A percentile compares a stretch with the other conserved stretches of the same genome.
These are phyloP conservation scores for Omphalotus guepiniiformis DNA, from an alignment of 768 basidiomycete genomes.

Conservation along the genomic window DNA sequence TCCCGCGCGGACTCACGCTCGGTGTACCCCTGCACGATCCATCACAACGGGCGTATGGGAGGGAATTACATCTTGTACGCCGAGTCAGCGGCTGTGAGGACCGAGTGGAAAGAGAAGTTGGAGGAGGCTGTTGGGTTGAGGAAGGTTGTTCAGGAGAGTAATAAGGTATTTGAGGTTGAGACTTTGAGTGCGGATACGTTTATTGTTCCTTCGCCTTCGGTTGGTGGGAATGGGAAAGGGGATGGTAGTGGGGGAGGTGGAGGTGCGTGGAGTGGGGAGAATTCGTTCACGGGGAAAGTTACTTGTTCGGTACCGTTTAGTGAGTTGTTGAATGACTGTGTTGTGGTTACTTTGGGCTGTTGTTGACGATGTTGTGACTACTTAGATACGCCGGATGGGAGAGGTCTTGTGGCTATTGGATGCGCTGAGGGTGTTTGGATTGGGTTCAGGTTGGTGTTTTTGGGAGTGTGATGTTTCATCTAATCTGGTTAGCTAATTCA, in stretches of 20 bases:
- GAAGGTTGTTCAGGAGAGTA: constrained; percentile 85
- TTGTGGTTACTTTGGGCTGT: constrained; percentile 9
- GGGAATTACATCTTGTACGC: constrained; percentile 87
- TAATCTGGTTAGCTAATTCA: no score
- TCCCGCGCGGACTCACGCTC: constrained; percentile 54
- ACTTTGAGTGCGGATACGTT: constrained; percentile 89
- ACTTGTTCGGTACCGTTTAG: constrained; percentile 74
- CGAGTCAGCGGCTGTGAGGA: constrained; percentile 67
- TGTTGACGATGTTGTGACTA: no score
- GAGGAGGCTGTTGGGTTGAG: constrained; percentile 85
- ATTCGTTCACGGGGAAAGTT: constrained; percentile 56
- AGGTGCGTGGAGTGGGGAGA: constrained; percentile 46
- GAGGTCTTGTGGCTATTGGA: constrained; percentile 86
- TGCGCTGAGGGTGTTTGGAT: constrained; percentile 98
- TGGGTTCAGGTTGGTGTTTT: no score
- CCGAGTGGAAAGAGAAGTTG: constrained; percentile 87
- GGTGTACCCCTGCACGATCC: constrained; percentile 84
- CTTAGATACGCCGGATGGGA: constrained; percentile 78
- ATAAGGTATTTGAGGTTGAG: constrained; percentile 92
- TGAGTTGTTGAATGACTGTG: constrained; percentile 26
- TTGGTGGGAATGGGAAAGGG: constrained; percentile 22
- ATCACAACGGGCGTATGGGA: constrained; percentile 84
- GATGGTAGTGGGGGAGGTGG: constrained; percentile 18
- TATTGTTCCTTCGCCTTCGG: constrained; percentile 62
- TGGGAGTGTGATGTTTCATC: no score